Evolutionary conservation across 2,329 filamentous ascomycete genomes (phyloP), one percentile per base, ranked within the genome.

Genomic region (Pseudopyrenochaeta lycopersici): DNA sequence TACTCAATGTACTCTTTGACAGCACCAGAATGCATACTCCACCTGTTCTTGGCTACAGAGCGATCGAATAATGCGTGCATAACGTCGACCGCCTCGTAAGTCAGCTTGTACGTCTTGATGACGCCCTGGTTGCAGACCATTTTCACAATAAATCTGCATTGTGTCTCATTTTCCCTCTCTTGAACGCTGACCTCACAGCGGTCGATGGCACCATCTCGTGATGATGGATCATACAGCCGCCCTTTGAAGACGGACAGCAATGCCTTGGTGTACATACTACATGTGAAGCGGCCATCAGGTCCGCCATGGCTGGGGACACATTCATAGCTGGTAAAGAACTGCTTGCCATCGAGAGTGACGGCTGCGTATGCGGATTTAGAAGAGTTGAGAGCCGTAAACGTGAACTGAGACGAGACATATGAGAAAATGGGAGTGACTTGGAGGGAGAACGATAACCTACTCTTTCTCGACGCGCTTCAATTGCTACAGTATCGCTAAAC

Each of bases 341-440:
- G 83, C 60, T 80, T 84, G 35, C 85, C 83, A 38, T 88, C 81
- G 47, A 93, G 86, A 7, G 84, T 84, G 66, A 92, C 88, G 53
- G 88, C 89, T 21, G 88, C 87, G 72, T 93, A 93, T 15, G 89
- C 90, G 3, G 90, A 91, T 69, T 91, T 91, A 50, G 90, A 91
- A n/a, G 85, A 84, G 72, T 94, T 94, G 59, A 94, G 79, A 12
- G 90, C 87, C 12, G 89, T 91, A 49, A 94, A 80, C 4, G 88
- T 82, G 60, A 94, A 83, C 90, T 73, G 53, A 48, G 33, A 48
- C 11, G 17, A 35, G 38, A 48, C 46, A 38, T 49, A 68, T 66
- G 51, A 67, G 58, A 64, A 52, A 44, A 43, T 45, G 39, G 29
- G 49, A 39, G 49, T 43, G 52, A 57, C 44, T 51, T 30, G 45